A percentile compares a stretch with the other conserved stretches of the same genome.
Evolutionary conservation across 2,329 filamentous ascomycete species (phyloP).

Genomic region (Bisporella sp.): DNA sequence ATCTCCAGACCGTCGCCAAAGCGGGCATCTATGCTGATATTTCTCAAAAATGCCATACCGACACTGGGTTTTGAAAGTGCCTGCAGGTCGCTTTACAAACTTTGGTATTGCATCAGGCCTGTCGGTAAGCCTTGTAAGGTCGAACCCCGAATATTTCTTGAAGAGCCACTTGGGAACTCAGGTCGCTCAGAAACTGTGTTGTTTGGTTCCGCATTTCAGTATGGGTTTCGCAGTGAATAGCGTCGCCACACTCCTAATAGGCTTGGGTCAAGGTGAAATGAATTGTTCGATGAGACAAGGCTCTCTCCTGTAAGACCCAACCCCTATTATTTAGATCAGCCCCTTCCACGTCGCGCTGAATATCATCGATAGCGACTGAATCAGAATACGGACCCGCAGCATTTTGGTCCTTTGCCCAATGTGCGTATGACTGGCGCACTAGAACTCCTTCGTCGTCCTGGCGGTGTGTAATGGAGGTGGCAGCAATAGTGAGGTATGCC

Average conservation of each 20-base stretch:
- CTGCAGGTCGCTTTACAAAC: neutral
- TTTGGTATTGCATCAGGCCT: neutral
- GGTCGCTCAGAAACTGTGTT: neutral
- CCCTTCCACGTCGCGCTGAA: constrained; percentile 1
- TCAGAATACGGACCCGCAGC: neutral
- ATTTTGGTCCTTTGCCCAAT: neutral
- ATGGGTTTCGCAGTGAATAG: neutral
- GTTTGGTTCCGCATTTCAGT: neutral
- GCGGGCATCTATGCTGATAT: neutral
- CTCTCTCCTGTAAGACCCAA: constrained; percentile 21
- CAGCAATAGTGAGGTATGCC: constrained; percentile 5
- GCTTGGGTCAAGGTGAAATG: constrained; percentile 13
- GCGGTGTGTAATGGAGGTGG: neutral
- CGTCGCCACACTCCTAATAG: constrained; percentile 18
- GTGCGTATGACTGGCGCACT: neutral
- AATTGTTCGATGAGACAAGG: constrained; percentile 14
- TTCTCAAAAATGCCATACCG: neutral
- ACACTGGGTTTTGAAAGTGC: neutral
- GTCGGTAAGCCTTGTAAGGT: neutral
- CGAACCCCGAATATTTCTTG: neutral
- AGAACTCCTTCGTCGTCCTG: constrained; percentile 2
- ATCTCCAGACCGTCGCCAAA: neutral
- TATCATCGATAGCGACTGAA: constrained; percentile 1
- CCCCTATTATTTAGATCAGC: constrained; percentile 7
- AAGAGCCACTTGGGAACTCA: neutral